phyloP scores from a whole-genome alignment of 495 filamentous ascomycete species.

The Podospora tetraspora region DNA sequence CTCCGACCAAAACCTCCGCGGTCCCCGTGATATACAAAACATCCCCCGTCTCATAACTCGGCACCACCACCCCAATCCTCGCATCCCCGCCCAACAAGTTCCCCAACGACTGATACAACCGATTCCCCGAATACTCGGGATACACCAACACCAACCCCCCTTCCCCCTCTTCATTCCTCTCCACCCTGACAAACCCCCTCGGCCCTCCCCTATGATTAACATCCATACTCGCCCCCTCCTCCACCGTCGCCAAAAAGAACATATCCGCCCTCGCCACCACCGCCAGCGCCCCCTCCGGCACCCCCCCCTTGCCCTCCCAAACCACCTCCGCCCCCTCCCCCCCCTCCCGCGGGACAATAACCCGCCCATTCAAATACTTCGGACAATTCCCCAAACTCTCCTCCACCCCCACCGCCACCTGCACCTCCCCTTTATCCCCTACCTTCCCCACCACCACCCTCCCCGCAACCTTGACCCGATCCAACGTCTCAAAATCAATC shows the following conservation, averaged over 20 bases:
- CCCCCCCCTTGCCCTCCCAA: slow-evolving; percentile 13
- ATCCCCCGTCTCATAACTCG: slow-evolving; percentile 64
- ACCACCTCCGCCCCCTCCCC: slow-evolving; percentile 39
- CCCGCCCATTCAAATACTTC: slow-evolving; percentile 75
- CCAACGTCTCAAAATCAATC: slow-evolving; percentile 61
- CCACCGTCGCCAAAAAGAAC: slow-evolving; percentile 67
- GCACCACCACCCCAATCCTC: slow-evolving; percentile 57
- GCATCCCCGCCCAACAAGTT: slow-evolving; percentile 60
- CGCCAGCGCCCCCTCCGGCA: slow-evolving; percentile 46
- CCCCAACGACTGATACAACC: slow-evolving; percentile 75
- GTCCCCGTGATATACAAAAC: slow-evolving; percentile 64
- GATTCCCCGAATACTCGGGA: slow-evolving; percentile 77
- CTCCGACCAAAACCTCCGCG: slow-evolving; percentile 58
- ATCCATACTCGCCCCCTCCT: slow-evolving; percentile 69
- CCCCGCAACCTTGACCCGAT: slow-evolving; percentile 64
- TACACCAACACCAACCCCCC: slow-evolving; percentile 54
- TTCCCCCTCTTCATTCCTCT: slow-evolving; percentile 41
- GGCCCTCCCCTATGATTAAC: slow-evolving; percentile 78
- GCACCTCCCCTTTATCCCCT: slow-evolving; percentile 46
- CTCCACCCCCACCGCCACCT: slow-evolving; percentile 60
- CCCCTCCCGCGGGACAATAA: slow-evolving; percentile 41
- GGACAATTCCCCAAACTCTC: slow-evolving; percentile 75
- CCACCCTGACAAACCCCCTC: slow-evolving; percentile 64
- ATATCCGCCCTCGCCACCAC: slow-evolving; percentile 63
- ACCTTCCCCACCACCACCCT: slow-evolving; percentile 22